phyloP scores from a whole-genome alignment of 2,329 filamentous ascomycete species.

The Ophiostoma fasciatum region DNA sequence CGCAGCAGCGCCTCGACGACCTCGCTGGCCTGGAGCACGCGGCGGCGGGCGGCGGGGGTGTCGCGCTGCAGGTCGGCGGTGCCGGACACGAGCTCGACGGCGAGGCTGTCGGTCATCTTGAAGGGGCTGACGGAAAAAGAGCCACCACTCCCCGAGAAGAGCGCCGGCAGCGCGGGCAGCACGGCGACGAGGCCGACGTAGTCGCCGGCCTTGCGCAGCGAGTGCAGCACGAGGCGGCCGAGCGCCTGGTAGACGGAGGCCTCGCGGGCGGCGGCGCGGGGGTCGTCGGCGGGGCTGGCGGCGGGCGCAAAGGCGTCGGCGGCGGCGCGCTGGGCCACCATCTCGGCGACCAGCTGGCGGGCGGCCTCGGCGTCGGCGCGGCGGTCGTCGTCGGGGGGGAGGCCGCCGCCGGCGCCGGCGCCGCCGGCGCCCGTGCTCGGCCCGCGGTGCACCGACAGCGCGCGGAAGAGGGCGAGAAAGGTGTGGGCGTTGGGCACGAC shows the following conservation, averaged over 20 bases:
- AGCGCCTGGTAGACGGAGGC: constrained; percentile 14
- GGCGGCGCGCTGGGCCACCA: too few relatives aligned
- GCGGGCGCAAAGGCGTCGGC: too few relatives aligned
- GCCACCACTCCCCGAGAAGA: constrained; percentile 12
- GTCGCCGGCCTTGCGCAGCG: constrained; percentile 29
- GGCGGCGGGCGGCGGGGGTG: constrained; percentile 14
- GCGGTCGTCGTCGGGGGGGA: constrained; percentile 2
- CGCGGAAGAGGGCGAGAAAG: constrained; percentile 53
- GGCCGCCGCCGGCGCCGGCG: not conserved
- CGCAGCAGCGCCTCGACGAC: constrained; percentile 15
- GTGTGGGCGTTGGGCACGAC: constrained; percentile 52
- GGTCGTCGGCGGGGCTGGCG: not conserved
- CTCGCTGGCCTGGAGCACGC: constrained; percentile 15
- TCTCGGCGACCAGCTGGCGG: constrained; percentile 18
- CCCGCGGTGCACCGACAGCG: constrained; percentile 36
- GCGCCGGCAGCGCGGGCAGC: constrained; percentile 17
- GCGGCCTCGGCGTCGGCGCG: constrained; percentile 11
- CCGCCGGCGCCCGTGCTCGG: constrained; percentile 15
- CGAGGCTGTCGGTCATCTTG: constrained; percentile 16
- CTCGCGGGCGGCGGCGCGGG: constrained; percentile 14
- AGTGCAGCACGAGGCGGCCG: constrained; percentile 19
- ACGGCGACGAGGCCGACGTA: constrained; percentile 33
- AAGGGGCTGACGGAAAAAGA: constrained; percentile 8
- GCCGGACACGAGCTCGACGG: constrained; percentile 20
- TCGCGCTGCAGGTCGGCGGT: constrained; percentile 9